Base-by-base conservation (phyloP, 2,329 filamentous ascomycete species). In the Pseudogymnoascus sp. region DNA sequence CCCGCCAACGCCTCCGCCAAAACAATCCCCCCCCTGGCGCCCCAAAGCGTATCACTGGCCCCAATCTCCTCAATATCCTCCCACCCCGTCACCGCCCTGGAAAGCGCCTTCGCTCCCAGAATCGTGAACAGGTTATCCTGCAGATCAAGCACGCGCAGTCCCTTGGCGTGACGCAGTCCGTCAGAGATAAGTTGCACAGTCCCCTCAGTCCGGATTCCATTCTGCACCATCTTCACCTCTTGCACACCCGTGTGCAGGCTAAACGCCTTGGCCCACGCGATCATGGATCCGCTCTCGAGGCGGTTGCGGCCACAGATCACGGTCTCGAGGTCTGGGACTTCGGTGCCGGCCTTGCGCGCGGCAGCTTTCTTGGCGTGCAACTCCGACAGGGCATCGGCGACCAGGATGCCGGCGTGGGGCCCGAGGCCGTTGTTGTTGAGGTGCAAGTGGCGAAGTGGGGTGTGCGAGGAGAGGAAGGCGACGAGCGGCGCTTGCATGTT, bases 401-500 rank as follows among this genome's bases (percentile, higher is more conserved):
- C 88, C 62, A 95, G 82, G 53, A 90, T 91, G 64, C 95, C 95
- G 9, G 93, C 93, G 66, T 92, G 88, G 21, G 95, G 95, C 11
- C 95, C 95, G 38, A 99, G 85, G 29, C 95, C 95, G 76, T 99
- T 99, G 82, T 99, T 99, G 82, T 97, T 97, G 64, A 99, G 86
- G 77, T 96, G 91, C 29, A 99, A 85, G 76, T 97, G 93, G 76
- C 93, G 92, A 44, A 99, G 87, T 2, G 95, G 93, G 2, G 90
- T 86, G 77, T 97, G 93, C 64, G 88, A 83, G 63, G 90, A 88
- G 66, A 99, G 86, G 79, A 99, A 99, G 65, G 90, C 90, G 69
- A 96, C 90, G 59, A 99, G 85, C 9, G 93, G 95, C 37, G 91
- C 92, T 75, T 96, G 90, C 15, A 91, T 96, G 78, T 96, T 97